phyloP scores from a whole-genome alignment of 2,329 filamentous ascomycete genomes.

The Aspergillus sergii region DNA sequence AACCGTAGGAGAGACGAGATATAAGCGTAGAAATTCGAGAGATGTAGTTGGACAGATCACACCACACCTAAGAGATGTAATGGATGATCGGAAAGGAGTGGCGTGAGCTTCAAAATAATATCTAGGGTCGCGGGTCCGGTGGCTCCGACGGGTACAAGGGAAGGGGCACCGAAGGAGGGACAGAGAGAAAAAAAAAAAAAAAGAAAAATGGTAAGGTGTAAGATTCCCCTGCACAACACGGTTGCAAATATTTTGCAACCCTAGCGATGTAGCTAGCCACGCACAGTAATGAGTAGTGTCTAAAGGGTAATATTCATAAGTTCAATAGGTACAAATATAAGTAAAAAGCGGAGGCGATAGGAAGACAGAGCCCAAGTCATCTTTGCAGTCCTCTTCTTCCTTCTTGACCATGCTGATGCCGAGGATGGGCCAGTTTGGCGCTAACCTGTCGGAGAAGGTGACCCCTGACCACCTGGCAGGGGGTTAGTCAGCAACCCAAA shows the following conservation, averaged over 20 bases:
- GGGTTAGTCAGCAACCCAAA: conserved; percentile 1
- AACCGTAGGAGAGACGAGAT: neutral
- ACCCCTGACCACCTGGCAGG: neutral
- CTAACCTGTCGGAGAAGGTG: neutral
- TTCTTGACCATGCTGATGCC: neutral
- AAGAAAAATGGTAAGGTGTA: neutral
- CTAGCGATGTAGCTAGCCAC: neutral
- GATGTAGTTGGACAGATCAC: conserved; percentile 12
- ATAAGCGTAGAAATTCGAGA: conserved; percentile 11
- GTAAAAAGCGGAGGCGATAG: neutral
- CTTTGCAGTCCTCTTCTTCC: neutral
- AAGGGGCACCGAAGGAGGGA: neutral
- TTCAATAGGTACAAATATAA: neutral
- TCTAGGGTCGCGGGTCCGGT: conserved; percentile 21
- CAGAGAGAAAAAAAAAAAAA: neutral
- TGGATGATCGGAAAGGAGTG: conserved; percentile 22
- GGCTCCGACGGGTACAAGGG: conserved; percentile 19
- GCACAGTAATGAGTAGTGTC: neutral
- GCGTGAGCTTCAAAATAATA: conserved; percentile 28
- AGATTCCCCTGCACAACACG: neutral
- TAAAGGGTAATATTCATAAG: neutral
- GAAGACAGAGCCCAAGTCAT: neutral
- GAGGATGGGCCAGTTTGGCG: neutral
- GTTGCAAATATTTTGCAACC: neutral
- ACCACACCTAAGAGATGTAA: conserved; percentile 10